These are phyloP conservation scores for Candida silvatica DNA, from an alignment of 805 yeast genomes.

Conservation along the genomic window DNA sequence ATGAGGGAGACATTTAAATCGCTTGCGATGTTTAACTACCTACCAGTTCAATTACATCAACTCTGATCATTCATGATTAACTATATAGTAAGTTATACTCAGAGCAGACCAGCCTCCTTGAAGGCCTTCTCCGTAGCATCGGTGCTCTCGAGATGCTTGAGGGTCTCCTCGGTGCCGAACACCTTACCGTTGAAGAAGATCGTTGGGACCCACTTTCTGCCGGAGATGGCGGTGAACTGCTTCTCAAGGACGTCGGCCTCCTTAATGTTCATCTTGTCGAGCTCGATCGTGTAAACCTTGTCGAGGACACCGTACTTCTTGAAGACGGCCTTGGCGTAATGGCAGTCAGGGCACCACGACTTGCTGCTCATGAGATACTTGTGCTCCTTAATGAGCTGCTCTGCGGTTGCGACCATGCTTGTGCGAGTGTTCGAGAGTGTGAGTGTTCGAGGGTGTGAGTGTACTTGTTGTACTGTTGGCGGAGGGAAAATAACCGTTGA, in stretches of 20 bases:
- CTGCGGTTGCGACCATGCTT: constrained; percentile 28
- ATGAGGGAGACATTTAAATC: too few species aligned
- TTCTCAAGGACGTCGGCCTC: constrained; percentile 46
- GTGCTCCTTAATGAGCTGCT: constrained; percentile 35
- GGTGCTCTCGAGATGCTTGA: constrained; percentile 29
- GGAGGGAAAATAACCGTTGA: too few species aligned
- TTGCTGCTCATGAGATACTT: constrained; percentile 53
- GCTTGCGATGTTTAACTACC: too few species aligned
- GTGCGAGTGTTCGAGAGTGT: too few species aligned
- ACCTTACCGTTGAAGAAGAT: constrained; percentile 50
- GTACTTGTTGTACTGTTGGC: too few species aligned
- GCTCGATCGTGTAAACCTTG: constrained; percentile 48
- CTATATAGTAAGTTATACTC: constrained; percentile 1
- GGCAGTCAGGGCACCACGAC: constrained; percentile 77
- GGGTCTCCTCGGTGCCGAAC: constrained; percentile 49
- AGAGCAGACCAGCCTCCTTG: constrained; percentile 23
- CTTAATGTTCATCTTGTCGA: constrained; percentile 42
- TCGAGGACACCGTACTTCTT: constrained; percentile 40
- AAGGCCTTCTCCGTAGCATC: constrained; percentile 28
- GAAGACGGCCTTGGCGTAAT: constrained; percentile 50
- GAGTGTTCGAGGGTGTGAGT: too few species aligned
- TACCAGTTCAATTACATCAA: too few species aligned
- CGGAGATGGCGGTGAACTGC: constrained; percentile 47
- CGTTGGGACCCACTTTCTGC: constrained; percentile 64
- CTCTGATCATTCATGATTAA: constrained; percentile 3